A percentile compares a stretch with the other conserved stretches of the same genome.
Conservation (phyloP, 805 yeast genomes). For the Cyberlindnera xishuangbannaensis region DNA sequence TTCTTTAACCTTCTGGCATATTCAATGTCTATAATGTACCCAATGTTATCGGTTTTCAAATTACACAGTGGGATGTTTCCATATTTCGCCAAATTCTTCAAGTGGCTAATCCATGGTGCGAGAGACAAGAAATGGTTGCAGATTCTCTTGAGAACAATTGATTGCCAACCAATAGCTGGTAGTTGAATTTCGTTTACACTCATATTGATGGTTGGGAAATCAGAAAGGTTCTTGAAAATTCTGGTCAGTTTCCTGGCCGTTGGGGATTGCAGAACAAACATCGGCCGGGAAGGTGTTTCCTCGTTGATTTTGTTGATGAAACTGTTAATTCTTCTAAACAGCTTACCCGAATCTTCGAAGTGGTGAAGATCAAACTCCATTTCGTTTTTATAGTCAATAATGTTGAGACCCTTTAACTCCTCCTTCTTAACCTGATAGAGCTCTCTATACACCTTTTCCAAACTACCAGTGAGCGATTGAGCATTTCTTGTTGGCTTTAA, state of each 20-base stretch:
- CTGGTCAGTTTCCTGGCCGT: conserved; percentile 40
- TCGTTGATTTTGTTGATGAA: conserved; percentile 52
- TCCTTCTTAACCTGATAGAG: conserved; percentile 42
- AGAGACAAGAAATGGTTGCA: conserved; percentile 67
- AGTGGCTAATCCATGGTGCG: conserved; percentile 65
- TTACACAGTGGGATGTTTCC: conserved; percentile 86
- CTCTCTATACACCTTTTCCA: conserved; percentile 53
- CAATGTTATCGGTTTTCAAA: conserved; percentile 67
- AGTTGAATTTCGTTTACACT: conserved; percentile 50
- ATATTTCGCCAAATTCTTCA: conserved; percentile 60
- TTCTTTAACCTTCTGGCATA: conserved; percentile 73
- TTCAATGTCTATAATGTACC: conserved; percentile 75
- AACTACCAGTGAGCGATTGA: conserved; percentile 52
- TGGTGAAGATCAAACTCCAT: conserved; percentile 51
- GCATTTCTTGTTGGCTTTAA: conserved; percentile 67
- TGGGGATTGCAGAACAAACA: conserved; percentile 74
- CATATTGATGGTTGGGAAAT: conserved; percentile 61
- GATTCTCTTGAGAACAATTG: conserved; percentile 54
- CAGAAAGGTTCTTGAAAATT: conserved; percentile 40
- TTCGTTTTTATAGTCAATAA: conserved; percentile 47
- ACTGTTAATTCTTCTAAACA: conserved; percentile 54
- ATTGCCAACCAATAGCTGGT: conserved; percentile 82
- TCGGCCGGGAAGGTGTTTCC: conserved; percentile 56
- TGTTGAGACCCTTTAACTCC: conserved; percentile 34
- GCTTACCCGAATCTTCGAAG: conserved; percentile 46